Percentiles rank a stretch among this genome's conserved stretches.
These are phyloP conservation scores for Porpolomopsis calyptriformis DNA, from an alignment of 768 basidiomycete species.

Conservation along the genomic window DNA sequence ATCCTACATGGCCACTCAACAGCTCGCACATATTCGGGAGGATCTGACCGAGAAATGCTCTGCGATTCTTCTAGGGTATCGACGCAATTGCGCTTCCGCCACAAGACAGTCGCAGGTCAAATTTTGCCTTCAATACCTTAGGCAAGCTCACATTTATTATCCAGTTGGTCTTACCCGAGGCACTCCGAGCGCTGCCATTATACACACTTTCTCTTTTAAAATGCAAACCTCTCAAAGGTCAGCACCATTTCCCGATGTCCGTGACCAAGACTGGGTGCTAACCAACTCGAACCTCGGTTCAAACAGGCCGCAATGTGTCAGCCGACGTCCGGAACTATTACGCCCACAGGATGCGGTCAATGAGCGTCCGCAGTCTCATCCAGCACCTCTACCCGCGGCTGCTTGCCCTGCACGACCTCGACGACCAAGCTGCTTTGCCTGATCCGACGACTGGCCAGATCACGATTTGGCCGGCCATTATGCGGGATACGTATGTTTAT, in stretches of 20 bases:
- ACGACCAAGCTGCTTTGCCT: slow-evolving; percentile 59
- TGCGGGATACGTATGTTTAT: slow-evolving; percentile 72
- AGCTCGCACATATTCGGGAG: slow-evolving; percentile 70
- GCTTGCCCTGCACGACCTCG: slow-evolving; percentile 79
- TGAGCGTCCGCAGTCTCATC: slow-evolving; percentile 59
- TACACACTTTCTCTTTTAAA: slow-evolving; percentile 77
- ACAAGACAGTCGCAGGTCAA: slow-evolving; percentile 68
- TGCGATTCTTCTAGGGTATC: slow-evolving; percentile 72
- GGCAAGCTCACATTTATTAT: slow-evolving; percentile 6
- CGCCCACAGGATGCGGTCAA: slow-evolving; percentile 62
- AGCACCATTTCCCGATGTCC: slow-evolving; percentile 7
- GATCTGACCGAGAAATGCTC: slow-evolving; percentile 78
- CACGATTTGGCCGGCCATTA: slow-evolving; percentile 60
- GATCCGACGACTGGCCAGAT: slow-evolving; percentile 48
- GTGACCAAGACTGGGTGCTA: too few relatives aligned
- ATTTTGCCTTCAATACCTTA: not conserved
- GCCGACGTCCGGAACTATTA: slow-evolving; percentile 90
- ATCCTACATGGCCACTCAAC: slow-evolving; percentile 43
- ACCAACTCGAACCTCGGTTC: too few relatives aligned
- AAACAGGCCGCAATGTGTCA: slow-evolving; percentile 69
- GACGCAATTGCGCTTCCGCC: slow-evolving; percentile 77
- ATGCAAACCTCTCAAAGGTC: slow-evolving; percentile 89
- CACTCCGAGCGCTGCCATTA: slow-evolving; percentile 76
- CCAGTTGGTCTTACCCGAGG: slow-evolving; percentile 90
- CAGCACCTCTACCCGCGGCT: slow-evolving; percentile 81